phyloP scores from a whole-genome alignment of 305 asterid species.

The Fraxinus angustifolia region DNA sequence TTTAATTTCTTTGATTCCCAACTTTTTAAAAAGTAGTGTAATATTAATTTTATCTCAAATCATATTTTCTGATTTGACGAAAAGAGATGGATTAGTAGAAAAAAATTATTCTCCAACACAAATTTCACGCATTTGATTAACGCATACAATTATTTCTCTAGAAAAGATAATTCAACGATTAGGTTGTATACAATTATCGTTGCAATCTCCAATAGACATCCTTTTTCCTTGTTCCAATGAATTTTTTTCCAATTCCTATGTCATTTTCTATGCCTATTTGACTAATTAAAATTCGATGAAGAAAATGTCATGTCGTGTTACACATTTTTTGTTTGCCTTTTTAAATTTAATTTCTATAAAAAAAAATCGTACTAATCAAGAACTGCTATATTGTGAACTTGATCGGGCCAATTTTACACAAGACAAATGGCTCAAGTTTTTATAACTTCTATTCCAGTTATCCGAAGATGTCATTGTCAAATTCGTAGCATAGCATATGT shows the following conservation, averaged over 20 bases:
- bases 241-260: neutral
- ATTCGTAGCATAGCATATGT: too few species aligned
- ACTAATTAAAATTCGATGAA: neutral
- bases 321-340: neutral
- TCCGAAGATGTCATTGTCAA: too few species aligned
- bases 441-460: too few species aligned
- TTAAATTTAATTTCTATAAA: too few species aligned
- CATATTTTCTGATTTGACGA: neutral
- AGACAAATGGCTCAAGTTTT: too few species aligned
- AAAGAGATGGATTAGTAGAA: neutral
- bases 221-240: neutral
- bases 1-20: neutral
- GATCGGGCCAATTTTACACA: too few species aligned
- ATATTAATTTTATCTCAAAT: neutral
- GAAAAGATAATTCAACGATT: neutral
- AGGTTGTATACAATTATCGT: neutral
- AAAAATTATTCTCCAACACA: neutral
- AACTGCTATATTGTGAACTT: too few species aligned
- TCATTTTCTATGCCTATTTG: neutral
- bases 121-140: neutral
- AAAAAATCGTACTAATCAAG: too few species aligned
- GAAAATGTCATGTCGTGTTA: neutral
- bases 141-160: neutral
- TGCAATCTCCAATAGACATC: neutral
- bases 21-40: neutral